These are phyloP conservation scores for Circinella umbellata DNA, from an alignment of 371 early-diverging fungal species.

Conservation along the genomic window DNA sequence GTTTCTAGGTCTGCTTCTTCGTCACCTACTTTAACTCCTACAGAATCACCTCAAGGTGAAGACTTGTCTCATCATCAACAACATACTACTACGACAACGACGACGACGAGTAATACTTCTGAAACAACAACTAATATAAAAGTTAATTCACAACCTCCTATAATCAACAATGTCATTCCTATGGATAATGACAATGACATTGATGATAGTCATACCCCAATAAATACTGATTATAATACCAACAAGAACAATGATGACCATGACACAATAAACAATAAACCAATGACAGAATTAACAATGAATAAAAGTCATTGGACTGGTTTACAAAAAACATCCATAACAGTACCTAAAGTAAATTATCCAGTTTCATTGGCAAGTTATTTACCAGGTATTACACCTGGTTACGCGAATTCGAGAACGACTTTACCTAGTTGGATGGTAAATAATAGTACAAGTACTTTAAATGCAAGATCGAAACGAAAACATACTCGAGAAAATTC, in stretches of 20 bases:
- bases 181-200: not conserved
- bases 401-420: conserved; percentile 14
- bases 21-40: conserved; percentile 9
- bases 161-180: too few relatives aligned
- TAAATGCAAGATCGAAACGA: conserved; percentile 8
- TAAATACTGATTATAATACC: too few relatives aligned
- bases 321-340: too few relatives aligned
- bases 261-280: too few relatives aligned
- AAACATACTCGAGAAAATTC: conserved; percentile 14
- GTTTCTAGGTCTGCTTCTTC: conserved; percentile 41
- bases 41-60: not conserved
- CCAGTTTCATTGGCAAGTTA: conserved; percentile 13
- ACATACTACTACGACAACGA: not conserved
- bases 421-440: conserved; percentile 13
- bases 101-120: too few relatives aligned
- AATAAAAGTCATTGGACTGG: too few relatives aligned
- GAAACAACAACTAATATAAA: too few relatives aligned
- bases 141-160: too few relatives aligned
- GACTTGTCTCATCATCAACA: conserved; percentile 4
- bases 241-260: too few relatives aligned
- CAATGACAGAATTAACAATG: too few relatives aligned
- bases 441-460: not conserved
- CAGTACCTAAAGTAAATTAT: not conserved
- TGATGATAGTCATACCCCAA: too few relatives aligned
- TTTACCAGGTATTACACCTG: conserved; percentile 7